Conservation (phyloP, 306 rosid genomes). For the Acacia confusa region DNA sequence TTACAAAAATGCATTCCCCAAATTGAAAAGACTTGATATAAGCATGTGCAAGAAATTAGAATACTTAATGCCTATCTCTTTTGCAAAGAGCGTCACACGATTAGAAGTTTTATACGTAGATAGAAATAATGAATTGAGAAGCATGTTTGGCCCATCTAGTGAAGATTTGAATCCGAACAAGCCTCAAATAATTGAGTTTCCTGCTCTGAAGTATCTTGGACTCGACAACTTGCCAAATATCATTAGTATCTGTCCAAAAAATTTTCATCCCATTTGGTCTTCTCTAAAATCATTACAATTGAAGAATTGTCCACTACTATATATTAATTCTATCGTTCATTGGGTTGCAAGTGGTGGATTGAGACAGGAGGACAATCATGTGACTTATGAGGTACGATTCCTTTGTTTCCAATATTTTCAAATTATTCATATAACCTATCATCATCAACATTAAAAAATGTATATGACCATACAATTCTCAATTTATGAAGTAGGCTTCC, state of each 20-base stretch:
- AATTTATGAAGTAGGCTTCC: background rate
- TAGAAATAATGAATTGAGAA: background rate
- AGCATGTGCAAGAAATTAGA: background rate
- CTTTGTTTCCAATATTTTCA: too few species aligned
- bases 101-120: fast-evolving
- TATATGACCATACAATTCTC: background rate
- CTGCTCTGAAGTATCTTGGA: background rate
- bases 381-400: background rate
- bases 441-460: background rate
- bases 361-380: background rate
- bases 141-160: background rate
- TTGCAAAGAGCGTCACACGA: background rate
- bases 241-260: background rate
- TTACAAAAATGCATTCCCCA: constrained; percentile 1
- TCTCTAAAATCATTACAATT: background rate
- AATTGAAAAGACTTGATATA: background rate
- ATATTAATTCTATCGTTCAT: background rate
- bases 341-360: background rate
- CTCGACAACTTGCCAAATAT: background rate
- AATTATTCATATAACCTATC: background rate
- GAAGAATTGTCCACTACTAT: fast-evolving
- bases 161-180: background rate
- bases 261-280: background rate
- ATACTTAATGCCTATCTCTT: background rate
- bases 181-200: background rate